Percentiles rank a stretch among this genome's conserved stretches.
Conservation (phyloP, 2,329 filamentous ascomycete species). For the Tympanopsis confertula region DNA sequence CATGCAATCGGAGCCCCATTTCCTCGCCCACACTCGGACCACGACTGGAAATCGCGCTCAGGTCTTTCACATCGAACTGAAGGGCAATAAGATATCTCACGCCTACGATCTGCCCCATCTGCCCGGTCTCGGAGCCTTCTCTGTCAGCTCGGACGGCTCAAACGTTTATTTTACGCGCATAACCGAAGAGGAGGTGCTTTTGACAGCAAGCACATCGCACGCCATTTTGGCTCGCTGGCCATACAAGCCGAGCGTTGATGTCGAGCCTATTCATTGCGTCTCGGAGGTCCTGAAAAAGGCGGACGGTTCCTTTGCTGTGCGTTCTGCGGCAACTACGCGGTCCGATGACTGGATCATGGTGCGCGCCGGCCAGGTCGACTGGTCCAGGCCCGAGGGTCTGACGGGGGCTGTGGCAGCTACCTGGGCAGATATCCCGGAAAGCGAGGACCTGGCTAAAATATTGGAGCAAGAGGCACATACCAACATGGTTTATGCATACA, state of each 20-base stretch:
- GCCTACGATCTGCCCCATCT: constrained; percentile 70
- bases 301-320: constrained; percentile 59
- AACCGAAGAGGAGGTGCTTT: constrained; percentile 59
- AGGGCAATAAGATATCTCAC: constrained; percentile 57
- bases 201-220: constrained; percentile 68
- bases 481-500: constrained; percentile 69
- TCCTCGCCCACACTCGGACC: constrained; percentile 72
- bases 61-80: constrained; percentile 72
- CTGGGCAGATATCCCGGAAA: constrained; percentile 67
- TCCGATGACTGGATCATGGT: constrained; percentile 71
- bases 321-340: constrained; percentile 59
- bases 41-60: constrained; percentile 65
- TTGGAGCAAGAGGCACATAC: constrained; percentile 78
- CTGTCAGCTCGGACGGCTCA: constrained; percentile 63
- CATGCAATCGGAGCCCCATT: constrained; percentile 64
- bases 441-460: constrained; percentile 65
- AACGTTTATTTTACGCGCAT: constrained; percentile 85
- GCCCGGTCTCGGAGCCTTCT: constrained; percentile 62
- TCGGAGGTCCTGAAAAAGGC: constrained; percentile 73
- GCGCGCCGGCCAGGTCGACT: constrained; percentile 69
- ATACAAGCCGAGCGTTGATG: constrained; percentile 30
- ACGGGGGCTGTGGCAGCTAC: constrained; percentile 68
- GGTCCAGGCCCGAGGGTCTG: constrained; percentile 73
- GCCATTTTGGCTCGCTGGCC: constrained; percentile 67
- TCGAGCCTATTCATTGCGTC: constrained; percentile 51